Evolutionary conservation across 73 alveolate genomes (phyloP), one percentile per base, ranked within the genome.

Genomic region (Tetrahymena elliotti): DNA sequence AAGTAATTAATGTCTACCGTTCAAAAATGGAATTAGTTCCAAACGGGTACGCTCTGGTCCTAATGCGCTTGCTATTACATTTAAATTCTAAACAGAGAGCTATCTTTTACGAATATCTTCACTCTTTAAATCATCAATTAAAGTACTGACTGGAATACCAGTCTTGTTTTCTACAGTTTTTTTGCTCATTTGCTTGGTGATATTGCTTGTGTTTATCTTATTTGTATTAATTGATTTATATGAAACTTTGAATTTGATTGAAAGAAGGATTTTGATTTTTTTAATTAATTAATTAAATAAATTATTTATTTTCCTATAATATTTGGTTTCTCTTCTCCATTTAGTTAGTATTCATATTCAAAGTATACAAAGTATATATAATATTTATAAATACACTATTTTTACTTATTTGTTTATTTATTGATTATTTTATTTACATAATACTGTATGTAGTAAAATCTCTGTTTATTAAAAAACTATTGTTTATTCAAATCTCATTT

Each of bases 41-140:
- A 94, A 97, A 93, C 99, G 96, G 83, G 99, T 97, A 94, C 99
- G 97, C 84, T 98, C 99, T 16, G 97, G 98, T 35, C 99, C 99
- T 84, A 99, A 96, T 35, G 99, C 99, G 35, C 95, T 94, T 20
- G 99, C 98, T 39, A 98, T 98, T 8, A 96, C 96, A 47, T 97
- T 95, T 41, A 98, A 92, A 93, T 98, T 97, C 93, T 98, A 96
- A 37, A 98, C 96, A 41, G 99, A 97, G 96, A 98, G 98, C 93
- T 95, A 94, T 94, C 98, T 98, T 93, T 96, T 96, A 53, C 97
- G 84, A 39, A 94, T 68, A 94, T 97, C 99, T 37, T 97, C 99
- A 53, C 97, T 93, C 96, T 97, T 97, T 40, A 97, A 95, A 82
- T 97, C 99, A 39, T 97, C 99, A 13, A 97, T 96, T 40, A 94